These are phyloP conservation scores for Amylostereum areolatum DNA, from an alignment of 1,284 basidiomycete genomes.

Conservation along the genomic window DNA sequence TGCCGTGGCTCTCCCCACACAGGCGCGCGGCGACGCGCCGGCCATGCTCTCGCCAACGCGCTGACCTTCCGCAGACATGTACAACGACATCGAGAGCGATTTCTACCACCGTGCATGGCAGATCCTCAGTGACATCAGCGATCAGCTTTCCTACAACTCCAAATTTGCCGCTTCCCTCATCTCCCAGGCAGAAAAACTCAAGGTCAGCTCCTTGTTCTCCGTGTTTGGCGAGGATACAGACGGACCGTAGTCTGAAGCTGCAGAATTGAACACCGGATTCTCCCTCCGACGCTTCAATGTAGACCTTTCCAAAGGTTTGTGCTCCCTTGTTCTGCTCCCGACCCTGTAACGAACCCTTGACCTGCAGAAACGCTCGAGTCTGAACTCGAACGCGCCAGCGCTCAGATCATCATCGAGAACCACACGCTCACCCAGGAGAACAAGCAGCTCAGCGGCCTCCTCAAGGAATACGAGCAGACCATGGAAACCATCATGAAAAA, in stretches of 20 bases:
- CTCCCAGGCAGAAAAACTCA: conserved; percentile 70
- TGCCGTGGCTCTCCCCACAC: too few species aligned
- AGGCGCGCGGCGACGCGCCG: too few species aligned
- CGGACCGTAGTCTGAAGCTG: conserved; percentile 65
- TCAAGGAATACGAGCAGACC: conserved; percentile 94
- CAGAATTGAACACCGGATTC: conserved; percentile 74
- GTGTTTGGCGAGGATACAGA: conserved; percentile 2
- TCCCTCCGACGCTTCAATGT: conserved; percentile 85
- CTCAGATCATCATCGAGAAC: conserved; percentile 90
- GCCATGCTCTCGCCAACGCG: neutral
- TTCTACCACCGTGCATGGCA: conserved; percentile 65
- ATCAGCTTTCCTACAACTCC: conserved; percentile 85
- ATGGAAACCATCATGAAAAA: conserved; percentile 96
- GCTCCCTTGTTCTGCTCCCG: neutral
- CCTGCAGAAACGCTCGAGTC: conserved; percentile 84
- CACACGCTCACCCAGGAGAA: conserved; percentile 91
- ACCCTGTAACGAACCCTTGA: neutral
- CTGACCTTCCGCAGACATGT: conserved; percentile 17
- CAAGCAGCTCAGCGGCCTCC: conserved; percentile 80
- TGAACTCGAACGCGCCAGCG: conserved; percentile 87
- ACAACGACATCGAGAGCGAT: conserved; percentile 61
- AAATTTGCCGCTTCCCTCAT: conserved; percentile 73
- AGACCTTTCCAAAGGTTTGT: conserved; percentile 83
- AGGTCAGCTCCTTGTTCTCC: conserved; percentile 43
- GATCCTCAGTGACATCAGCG: conserved; percentile 75